These are phyloP conservation scores for Brassica juncea DNA, from an alignment of 345 rosid species.

Conservation along the genomic window DNA sequence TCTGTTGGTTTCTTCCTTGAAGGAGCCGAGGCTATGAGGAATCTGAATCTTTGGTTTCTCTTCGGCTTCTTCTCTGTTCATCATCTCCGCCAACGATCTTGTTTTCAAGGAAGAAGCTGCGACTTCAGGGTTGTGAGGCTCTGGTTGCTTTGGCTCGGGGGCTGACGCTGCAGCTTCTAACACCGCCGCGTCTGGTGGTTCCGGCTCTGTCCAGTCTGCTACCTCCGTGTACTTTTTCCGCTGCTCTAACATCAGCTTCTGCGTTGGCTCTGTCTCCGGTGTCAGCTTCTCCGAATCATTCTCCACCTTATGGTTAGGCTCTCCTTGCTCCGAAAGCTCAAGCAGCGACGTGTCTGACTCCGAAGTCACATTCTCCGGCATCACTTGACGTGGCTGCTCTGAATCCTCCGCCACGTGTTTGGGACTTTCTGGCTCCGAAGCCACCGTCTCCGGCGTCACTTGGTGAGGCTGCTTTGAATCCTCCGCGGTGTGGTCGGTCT, in stretches of 20 bases:
- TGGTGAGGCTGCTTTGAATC: not conserved
- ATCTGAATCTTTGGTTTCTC: conserved; percentile 39
- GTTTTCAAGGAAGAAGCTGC: conserved; percentile 30
- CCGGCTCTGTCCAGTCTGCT: conserved; percentile 39
- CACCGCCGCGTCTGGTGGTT: conserved; percentile 37
- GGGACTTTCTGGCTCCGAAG: not conserved
- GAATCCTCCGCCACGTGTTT: conserved; percentile 15
- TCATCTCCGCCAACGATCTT: conserved; percentile 44
- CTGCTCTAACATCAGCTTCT: conserved; percentile 30
- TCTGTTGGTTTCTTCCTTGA: conserved; percentile 69
- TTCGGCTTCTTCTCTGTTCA: conserved; percentile 51
- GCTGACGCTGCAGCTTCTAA: conserved; percentile 39
- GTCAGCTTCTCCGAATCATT: conserved; percentile 2
- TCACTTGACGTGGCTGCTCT: not conserved
- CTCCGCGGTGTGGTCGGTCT: conserved; percentile 13
- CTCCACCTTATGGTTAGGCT: conserved; percentile 8
- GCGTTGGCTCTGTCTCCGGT: conserved; percentile 2
- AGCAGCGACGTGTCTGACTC: not conserved
- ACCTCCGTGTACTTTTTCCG: conserved; percentile 35
- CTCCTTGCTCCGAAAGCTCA: not conserved
- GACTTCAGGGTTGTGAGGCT: not conserved
- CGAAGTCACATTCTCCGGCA: not conserved
- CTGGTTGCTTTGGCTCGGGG: conserved; percentile 15
- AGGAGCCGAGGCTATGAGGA: conserved; percentile 51
- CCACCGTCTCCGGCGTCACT: not conserved